A percentile compares a stretch with the other conserved stretches of the same genome.
These are phyloP conservation scores for Xylaria nigripes DNA, from an alignment of 495 filamentous ascomycete genomes.

Conservation along the genomic window DNA sequence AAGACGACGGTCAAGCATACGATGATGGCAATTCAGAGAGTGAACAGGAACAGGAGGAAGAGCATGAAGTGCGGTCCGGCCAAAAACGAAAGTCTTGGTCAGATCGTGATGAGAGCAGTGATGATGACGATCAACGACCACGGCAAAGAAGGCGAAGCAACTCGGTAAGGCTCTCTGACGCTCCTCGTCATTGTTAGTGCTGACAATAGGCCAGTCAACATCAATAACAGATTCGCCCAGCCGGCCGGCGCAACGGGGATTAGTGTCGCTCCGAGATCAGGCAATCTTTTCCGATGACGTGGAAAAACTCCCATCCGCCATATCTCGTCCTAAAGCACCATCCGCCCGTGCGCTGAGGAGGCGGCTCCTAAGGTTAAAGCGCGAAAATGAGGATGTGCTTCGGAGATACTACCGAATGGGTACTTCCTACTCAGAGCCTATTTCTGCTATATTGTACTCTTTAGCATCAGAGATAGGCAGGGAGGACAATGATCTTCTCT, in stretches of 20 bases:
- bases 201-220: slow-evolving; percentile 44
- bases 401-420: slow-evolving; percentile 76
- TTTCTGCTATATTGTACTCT: slow-evolving; percentile 88
- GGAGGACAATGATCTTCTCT: slow-evolving; percentile 93
- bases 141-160: slow-evolving; percentile 76
- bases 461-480: slow-evolving; percentile 89
- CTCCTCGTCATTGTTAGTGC: neutral
- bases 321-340: slow-evolving; percentile 49
- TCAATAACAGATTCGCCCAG: slow-evolving; percentile 43
- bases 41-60: slow-evolving; percentile 33
- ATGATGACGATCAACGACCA: slow-evolving; percentile 62
- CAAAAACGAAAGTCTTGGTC: slow-evolving; percentile 84
- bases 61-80: slow-evolving; percentile 26
- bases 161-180: slow-evolving; percentile 51
- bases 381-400: slow-evolving; percentile 65
- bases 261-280: slow-evolving; percentile 40
- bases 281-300: slow-evolving; percentile 30
- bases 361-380: slow-evolving; percentile 62
- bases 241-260: slow-evolving; percentile 41
- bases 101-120: slow-evolving; percentile 58
- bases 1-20: slow-evolving; percentile 56
- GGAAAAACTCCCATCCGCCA: slow-evolving; percentile 39
- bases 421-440: slow-evolving; percentile 86
- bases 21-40: slow-evolving; percentile 43
- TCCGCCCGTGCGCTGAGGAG: slow-evolving; percentile 63